A percentile compares a stretch with the other conserved stretches of the same genome.
phyloP scores from a whole-genome alignment of 768 basidiomycete species.

The Calvatia gigantea region DNA sequence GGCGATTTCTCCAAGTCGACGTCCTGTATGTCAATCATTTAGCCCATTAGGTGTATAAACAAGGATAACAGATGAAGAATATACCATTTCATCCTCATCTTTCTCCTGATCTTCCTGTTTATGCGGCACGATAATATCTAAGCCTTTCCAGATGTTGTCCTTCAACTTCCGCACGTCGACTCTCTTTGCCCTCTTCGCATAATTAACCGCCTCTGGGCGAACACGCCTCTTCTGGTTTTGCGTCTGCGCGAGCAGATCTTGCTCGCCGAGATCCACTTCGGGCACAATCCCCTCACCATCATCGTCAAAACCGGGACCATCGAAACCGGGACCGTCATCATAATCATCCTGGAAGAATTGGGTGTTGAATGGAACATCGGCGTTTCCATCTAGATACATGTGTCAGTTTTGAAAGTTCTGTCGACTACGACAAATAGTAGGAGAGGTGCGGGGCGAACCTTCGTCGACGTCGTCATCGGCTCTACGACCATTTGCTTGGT shows the following conservation, averaged over 20 bases:
- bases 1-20: constrained; percentile 23
- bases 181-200: constrained; percentile 91
- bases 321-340: constrained; percentile 75
- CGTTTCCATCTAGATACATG: constrained; percentile 38
- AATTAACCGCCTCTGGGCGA: constrained; percentile 86
- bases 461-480: constrained; percentile 48
- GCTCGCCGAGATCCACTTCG: constrained; percentile 55
- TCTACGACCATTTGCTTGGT: constrained; percentile 54
- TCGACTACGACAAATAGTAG: no score
- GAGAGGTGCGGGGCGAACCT: constrained; percentile 37
- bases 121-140: constrained; percentile 67
- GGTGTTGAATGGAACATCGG: constrained; percentile 81
- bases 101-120: constrained; percentile 40
- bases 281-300: constrained; percentile 34
- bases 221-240: constrained; percentile 74
- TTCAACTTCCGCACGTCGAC: constrained; percentile 97
- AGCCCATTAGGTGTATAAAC: background rate
- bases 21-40: constrained; percentile 41
- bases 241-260: constrained; percentile 84
- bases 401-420: background rate
- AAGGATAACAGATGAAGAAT: constrained; percentile 12
- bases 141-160: constrained; percentile 95
- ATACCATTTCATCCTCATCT: constrained; percentile 51
- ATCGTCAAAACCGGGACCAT: constrained; percentile 50
- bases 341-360: constrained; percentile 96